Conservation (phyloP, 2,329 filamentous ascomycete species). For the Ambrosiella cleistominuta region DNA sequence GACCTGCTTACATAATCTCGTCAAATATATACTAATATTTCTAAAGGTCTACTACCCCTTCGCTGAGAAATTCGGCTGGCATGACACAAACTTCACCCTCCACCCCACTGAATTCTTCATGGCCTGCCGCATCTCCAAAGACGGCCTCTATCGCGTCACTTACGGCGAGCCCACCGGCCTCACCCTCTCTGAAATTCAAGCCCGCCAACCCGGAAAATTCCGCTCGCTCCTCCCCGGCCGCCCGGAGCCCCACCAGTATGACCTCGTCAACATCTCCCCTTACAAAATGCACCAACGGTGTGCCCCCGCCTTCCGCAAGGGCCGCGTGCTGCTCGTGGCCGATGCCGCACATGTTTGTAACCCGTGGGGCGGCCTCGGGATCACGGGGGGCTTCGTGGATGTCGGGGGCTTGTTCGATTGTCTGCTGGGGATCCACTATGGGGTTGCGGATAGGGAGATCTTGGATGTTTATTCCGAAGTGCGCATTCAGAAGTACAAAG, state of each 20-base stretch:
- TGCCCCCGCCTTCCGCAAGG: constrained; percentile 37
- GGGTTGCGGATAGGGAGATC: constrained; percentile 26
- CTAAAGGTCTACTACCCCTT: constrained; percentile 44
- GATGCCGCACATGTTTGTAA: constrained; percentile 43
- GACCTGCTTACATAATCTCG: background rate
- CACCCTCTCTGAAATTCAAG: constrained; percentile 18
- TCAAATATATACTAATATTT: background rate
- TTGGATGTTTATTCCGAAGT: constrained; percentile 29
- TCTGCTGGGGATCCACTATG: constrained; percentile 29
- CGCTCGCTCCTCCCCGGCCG: constrained; percentile 40
- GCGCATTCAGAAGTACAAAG: constrained; percentile 28
- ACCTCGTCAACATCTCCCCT: constrained; percentile 37
- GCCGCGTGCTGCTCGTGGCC: constrained; percentile 37
- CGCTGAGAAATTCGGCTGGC: constrained; percentile 30
- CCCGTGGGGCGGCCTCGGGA: constrained; percentile 40
- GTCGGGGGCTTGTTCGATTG: constrained; percentile 44
- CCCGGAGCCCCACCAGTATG: constrained; percentile 40
- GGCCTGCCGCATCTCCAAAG: constrained; percentile 40
- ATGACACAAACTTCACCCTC: constrained; percentile 42
- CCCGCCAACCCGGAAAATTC: constrained; percentile 28
- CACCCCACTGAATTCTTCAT: constrained; percentile 44
- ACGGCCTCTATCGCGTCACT: constrained; percentile 45
- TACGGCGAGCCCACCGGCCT: constrained; percentile 41
- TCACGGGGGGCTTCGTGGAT: constrained; percentile 44
- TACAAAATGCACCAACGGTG: constrained; percentile 46